phyloP scores from a whole-genome alignment of 208 protist species.

The Acanthamoeba triangularis region DNA sequence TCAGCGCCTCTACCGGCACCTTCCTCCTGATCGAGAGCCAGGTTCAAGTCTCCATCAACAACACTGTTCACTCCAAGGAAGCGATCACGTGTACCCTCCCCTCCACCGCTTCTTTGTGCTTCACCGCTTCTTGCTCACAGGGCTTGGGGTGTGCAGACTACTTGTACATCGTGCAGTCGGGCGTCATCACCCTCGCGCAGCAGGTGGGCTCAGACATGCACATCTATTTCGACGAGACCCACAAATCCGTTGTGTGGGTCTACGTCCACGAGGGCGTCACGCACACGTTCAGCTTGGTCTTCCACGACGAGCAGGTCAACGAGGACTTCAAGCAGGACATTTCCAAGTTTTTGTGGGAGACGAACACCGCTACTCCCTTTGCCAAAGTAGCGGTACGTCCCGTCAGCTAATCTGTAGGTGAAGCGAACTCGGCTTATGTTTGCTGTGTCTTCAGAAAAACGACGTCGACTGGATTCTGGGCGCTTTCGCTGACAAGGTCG shows the following conservation, averaged over 20 bases:
- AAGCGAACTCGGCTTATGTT: not conserved
- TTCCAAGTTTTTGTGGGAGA: slow-evolving; percentile 61
- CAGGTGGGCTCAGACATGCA: slow-evolving; percentile 39
- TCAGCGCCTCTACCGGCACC: not conserved
- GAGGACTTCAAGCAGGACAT: slow-evolving; percentile 39
- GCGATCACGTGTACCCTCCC: not conserved
- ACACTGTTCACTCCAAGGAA: slow-evolving; percentile 11
- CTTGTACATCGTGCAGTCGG: not conserved
- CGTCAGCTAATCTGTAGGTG: not conserved
- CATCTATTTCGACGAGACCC: slow-evolving; percentile 39
- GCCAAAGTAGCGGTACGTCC: slow-evolving; percentile 35
- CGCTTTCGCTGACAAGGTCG: slow-evolving; percentile 23
- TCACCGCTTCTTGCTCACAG: not conserved
- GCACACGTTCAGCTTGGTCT: slow-evolving; percentile 26
- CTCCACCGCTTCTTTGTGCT: not conserved
- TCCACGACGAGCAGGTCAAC: not conserved
- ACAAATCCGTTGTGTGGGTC: slow-evolving; percentile 8
- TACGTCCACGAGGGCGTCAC: not conserved
- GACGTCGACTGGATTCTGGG: slow-evolving; percentile 59
- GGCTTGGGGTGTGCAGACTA: not conserved
- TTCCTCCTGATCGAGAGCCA: slow-evolving; percentile 17
- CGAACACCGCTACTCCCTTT: slow-evolving; percentile 8
- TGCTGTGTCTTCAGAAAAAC: slow-evolving; percentile 9
- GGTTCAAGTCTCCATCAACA: slow-evolving; percentile 47
- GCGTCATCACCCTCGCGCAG: not conserved